phyloP scores from a whole-genome alignment of 129 eudicot genomes.

The Kitagawia praeruptora region DNA sequence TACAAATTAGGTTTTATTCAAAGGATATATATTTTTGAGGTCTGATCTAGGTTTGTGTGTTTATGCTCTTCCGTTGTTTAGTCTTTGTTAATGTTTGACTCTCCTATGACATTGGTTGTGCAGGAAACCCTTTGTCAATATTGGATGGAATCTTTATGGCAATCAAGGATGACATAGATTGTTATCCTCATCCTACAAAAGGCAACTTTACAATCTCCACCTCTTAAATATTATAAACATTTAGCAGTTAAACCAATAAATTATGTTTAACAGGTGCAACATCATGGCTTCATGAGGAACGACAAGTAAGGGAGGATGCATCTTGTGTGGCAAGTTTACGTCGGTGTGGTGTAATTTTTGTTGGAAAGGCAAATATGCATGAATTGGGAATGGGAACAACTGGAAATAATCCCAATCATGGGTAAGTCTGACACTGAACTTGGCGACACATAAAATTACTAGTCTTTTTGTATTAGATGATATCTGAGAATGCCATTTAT shows the following conservation, averaged over 20 bases:
- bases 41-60: background rate
- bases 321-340: slow-evolving; percentile 75
- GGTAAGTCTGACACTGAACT: slow-evolving; percentile 30
- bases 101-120: slow-evolving; percentile 17
- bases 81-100: background rate
- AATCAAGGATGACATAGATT: slow-evolving; percentile 93
- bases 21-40: background rate
- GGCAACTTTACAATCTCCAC: slow-evolving; percentile 26
- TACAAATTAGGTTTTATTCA: background rate
- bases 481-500: background rate
- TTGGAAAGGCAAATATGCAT: slow-evolving; percentile 99
- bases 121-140: slow-evolving; percentile 80
- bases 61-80: background rate
- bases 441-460: background rate
- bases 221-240: slow-evolving; percentile 1
- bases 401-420: slow-evolving; percentile 90
- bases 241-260: slow-evolving; percentile 15
- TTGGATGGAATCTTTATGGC: slow-evolving; percentile 91
- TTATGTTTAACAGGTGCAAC: slow-evolving; percentile 62
- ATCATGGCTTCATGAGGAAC: slow-evolving; percentile 75
- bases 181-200: slow-evolving; percentile 81
- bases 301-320: slow-evolving; percentile 64
- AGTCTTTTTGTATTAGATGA: background rate
- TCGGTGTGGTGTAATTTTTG: slow-evolving; percentile 78
- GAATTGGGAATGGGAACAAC: slow-evolving; percentile 95